Evolutionary conservation across 371 early-diverging fungal genomes (phyloP), one percentile per base, ranked within the genome.

Genomic region (Mortierella sp.): DNA sequence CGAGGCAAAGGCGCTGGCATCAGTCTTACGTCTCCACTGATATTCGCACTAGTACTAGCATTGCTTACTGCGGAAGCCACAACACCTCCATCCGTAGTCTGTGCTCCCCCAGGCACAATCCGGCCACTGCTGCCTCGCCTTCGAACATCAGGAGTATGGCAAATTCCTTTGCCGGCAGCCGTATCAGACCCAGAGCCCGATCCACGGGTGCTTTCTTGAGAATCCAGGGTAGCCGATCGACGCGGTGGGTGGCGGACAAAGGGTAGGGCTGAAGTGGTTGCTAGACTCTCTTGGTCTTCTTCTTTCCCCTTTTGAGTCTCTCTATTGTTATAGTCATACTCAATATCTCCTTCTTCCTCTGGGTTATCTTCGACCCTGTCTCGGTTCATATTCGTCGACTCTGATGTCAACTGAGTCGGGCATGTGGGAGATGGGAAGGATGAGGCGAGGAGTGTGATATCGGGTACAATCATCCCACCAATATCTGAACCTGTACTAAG

Each of bases 401-500:
- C 76, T 1, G 72, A 76, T 1, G 70, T 66, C n/a, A 64, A 63
- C 5, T 70, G 44, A 0, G 62, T n/a, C 9, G 37, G 37, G 9
- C 9, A 9, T 9, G 37, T 9, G 37, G 37, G 37, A 5, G 37
- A 37, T 7, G 77, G 72, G 60, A 73, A 70, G 26, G 80, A 79
- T 2, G 80, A 72, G 7, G 74, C 64, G 57, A 79, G 23, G 7
- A 79, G 80, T 15, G 70, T 79, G 16, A 79, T 79, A 15, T 79
- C 70, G 0, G 80, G 80, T 6, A 79, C 73, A 21, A 70, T 64
- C 0, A 79, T 46, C 4, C 74, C 80, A 50, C 79, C 79, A 46
- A 79, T 64, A 57, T 79, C 80, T 9, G 80, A 79, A 16, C 80
- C 80, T 21, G 73, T 70, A 28, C 74, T 79, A 59, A 79, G 48